phyloP scores from a whole-genome alignment of 345 rosid genomes.

The Chamaenerion angustifolium region DNA sequence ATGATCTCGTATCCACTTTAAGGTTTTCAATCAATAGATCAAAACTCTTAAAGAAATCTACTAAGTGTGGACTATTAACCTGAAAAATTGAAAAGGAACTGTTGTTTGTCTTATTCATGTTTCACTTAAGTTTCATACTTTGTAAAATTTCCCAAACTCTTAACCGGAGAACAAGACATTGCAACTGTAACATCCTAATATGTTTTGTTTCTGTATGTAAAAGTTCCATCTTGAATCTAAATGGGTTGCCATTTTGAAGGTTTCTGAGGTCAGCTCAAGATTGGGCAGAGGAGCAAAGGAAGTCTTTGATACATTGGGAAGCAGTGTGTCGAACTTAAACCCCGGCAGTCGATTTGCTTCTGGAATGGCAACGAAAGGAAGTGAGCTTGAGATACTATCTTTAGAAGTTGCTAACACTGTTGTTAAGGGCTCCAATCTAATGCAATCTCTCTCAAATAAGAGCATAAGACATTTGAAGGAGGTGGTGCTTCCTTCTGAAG shows the following conservation, averaged over 20 bases:
- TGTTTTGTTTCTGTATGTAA: not conserved
- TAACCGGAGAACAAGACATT: not conserved
- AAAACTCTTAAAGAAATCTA: too few species aligned
- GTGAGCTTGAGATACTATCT: constrained; percentile 53
- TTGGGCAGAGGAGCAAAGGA: constrained; percentile 76
- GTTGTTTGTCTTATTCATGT: too few species aligned
- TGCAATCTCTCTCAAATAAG: constrained; percentile 59
- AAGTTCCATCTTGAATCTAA: not conserved
- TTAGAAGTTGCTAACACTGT: constrained; percentile 94
- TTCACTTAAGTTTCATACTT: too few species aligned
- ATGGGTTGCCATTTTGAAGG: constrained; percentile 21
- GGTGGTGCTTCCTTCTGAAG: constrained; percentile 49
- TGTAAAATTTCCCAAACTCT: not conserved
- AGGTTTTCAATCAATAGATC: too few species aligned
- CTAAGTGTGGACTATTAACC: too few species aligned
- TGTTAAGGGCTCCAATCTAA: constrained; percentile 76
- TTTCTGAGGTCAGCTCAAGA: constrained; percentile 53
- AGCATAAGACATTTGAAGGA: constrained; percentile 47
- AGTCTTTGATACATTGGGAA: constrained; percentile 79
- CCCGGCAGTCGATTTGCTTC: constrained; percentile 48
- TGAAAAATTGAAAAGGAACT: too few species aligned
- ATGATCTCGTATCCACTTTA: too few species aligned
- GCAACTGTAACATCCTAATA: not conserved
- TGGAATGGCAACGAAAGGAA: constrained; percentile 59
- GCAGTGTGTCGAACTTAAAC: constrained; percentile 85